Base-by-base conservation (phyloP, 768 basidiomycete genomes). In the Lentinula sp. region DNA sequence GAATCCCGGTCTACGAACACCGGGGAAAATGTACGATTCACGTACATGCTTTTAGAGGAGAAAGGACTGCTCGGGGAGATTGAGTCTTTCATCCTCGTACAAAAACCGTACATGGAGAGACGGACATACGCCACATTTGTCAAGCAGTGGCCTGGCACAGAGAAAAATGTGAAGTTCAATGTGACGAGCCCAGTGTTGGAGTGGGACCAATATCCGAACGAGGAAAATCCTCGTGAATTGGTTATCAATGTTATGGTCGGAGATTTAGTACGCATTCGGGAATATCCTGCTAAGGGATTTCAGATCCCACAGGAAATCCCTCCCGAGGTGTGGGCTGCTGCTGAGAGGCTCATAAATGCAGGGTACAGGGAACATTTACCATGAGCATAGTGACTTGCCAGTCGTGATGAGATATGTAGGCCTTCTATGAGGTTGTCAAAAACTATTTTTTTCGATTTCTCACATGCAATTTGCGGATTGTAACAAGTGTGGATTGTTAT, bases 91-190 rank as follows among this genome's bases (percentile, higher is more conserved):
- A 18, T 65, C 34, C 63, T 65, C 13, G 65, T 65, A 16, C 65
- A 65, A 55, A 65, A 65, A 58, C 65, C 65, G 48, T 65, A 65
- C 42, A 65, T 65, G 65, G 65, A 65, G 61, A 61, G 65, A 37
- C 37, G 65, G 35, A 65, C 65, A 54, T 65, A 59, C 23, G 65
- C 65, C 48, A 65, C 65, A 32, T 65, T 65, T 50, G 54, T 57
- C 45, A 62, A 61, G 61, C 65, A 65, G 54, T 65, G 65, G 65
- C 65, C 64, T 9, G 37, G 39, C 16, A 23, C 21, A 48, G 46
- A 23, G 16, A 13, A 34, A 37, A 58, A 34, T 32, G 55, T 37
- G 46, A 42, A 57, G 35, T 63, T 65, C 31, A 51, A 40, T 13
- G 65, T 65, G 46, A 63, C 65, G 49, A 63, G 63, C 37, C 65